These are phyloP conservation scores for Akanthomyces lecanii DNA, from an alignment of 2,329 filamentous ascomycete species.

Conservation along the genomic window DNA sequence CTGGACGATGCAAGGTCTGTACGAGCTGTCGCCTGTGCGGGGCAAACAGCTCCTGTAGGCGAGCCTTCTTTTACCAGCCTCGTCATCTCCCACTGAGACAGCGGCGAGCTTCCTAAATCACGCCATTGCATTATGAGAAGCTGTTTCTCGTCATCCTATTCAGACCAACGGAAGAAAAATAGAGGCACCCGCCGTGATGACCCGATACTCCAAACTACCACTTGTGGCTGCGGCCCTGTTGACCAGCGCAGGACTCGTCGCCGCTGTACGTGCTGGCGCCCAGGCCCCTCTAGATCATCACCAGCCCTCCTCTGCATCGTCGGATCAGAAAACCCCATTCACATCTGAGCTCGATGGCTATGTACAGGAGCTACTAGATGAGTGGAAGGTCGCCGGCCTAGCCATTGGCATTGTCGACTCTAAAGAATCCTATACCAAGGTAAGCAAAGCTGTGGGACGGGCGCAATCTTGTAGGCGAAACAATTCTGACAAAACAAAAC, in stretches of 20 bases:
- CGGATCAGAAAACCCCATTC: conserved; percentile 14
- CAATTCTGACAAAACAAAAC: not conserved
- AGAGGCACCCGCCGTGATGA: not conserved
- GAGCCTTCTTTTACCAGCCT: not conserved
- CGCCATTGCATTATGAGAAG: not conserved
- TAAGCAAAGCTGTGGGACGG: conserved; percentile 17
- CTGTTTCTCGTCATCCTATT: not conserved
- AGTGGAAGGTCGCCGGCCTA: conserved; percentile 46
- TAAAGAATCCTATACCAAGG: conserved; percentile 36
- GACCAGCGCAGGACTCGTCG: not conserved
- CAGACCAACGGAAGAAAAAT: not conserved
- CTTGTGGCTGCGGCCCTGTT: not conserved
- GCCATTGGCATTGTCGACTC: conserved; percentile 46
- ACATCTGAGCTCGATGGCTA: conserved; percentile 17
- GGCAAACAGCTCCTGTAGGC: not conserved
- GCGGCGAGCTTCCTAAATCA: not conserved
- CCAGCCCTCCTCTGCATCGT: not conserved
- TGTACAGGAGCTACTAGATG: conserved; percentile 19
- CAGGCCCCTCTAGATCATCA: not conserved
- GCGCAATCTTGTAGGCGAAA: too few relatives aligned
- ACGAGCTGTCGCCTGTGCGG: not conserved
- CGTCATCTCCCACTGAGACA: not conserved
- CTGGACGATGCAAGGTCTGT: not conserved
- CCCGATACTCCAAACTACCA: too few relatives aligned
- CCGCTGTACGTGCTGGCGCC: too few relatives aligned